phyloP scores from a whole-genome alignment of 2,329 filamentous ascomycete species.

The Nothophaeocryptopus gaeumannii region DNA sequence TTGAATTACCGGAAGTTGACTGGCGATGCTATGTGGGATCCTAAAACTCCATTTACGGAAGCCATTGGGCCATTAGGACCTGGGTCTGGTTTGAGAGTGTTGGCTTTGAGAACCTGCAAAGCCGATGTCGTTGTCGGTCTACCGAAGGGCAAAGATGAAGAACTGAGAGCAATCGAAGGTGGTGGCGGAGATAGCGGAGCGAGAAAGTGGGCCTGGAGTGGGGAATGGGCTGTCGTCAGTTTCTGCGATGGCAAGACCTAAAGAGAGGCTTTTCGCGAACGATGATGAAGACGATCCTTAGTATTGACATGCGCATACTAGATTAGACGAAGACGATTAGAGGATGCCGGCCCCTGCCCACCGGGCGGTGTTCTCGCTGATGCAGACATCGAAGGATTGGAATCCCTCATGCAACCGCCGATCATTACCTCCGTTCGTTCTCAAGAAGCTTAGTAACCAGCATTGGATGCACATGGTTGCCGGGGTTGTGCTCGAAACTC shows the following conservation, averaged over 20 bases:
- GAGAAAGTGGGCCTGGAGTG: slow-evolving; percentile 90
- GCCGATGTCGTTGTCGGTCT: slow-evolving; percentile 92
- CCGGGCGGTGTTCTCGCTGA: too few species aligned
- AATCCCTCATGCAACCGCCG: too few species aligned
- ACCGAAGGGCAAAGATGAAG: slow-evolving; percentile 77
- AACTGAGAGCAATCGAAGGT: slow-evolving; percentile 63
- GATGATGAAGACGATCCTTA: too few species aligned
- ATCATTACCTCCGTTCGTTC: too few species aligned
- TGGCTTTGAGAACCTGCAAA: slow-evolving; percentile 92
- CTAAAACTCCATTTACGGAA: slow-evolving; percentile 78
- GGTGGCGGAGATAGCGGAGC: slow-evolving; percentile 68
- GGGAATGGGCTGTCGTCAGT: slow-evolving; percentile 92
- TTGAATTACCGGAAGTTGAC: slow-evolving; percentile 93
- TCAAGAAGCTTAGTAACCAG: too few species aligned
- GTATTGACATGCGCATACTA: too few species aligned
- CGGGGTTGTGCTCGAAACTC: too few species aligned
- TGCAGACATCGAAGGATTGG: too few species aligned
- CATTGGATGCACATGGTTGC: too few species aligned
- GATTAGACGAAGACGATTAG: too few species aligned
- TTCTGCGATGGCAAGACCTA: slow-evolving; percentile 66
- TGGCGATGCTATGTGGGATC: slow-evolving; percentile 82
- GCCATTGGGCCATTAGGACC: slow-evolving; percentile 84
- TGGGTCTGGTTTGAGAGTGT: slow-evolving; percentile 75
- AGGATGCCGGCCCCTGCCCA: too few species aligned
- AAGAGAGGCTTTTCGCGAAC: background rate